These are phyloP conservation scores for Leishmania major DNA, from an alignment of 208 protist genomes.

Conservation along the genomic window DNA sequence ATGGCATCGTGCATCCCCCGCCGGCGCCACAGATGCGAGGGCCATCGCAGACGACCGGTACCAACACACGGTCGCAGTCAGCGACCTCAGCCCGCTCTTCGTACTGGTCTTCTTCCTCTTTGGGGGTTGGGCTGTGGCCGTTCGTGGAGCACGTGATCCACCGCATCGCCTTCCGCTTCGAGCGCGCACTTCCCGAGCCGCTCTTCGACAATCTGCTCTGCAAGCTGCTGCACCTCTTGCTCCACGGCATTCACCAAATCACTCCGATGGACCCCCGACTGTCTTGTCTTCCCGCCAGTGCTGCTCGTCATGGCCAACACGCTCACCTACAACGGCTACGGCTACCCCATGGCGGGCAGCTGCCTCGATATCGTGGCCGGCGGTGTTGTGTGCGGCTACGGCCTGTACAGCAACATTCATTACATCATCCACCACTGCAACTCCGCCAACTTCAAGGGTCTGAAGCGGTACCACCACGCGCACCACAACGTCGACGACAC, in stretches of 20 bases:
- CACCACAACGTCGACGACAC: conserved; percentile 58
- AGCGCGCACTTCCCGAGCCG: conserved; percentile 26
- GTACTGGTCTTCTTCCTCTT: conserved; percentile 34
- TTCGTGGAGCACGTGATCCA: conserved; percentile 54
- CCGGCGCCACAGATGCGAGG: background rate
- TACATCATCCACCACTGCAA: conserved; percentile 52
- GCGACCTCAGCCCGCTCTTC: conserved; percentile 29
- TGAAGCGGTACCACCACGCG: conserved; percentile 62
- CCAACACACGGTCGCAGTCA: conserved; percentile 25
- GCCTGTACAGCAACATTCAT: conserved; percentile 54
- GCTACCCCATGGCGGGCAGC: conserved; percentile 37
- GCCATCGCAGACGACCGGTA: conserved; percentile 34
- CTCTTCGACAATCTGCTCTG: conserved; percentile 41
- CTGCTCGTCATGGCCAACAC: conserved; percentile 41
- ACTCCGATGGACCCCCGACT: conserved; percentile 60
- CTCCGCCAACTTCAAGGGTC: conserved; percentile 41
- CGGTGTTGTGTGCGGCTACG: conserved; percentile 46
- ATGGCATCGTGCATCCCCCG: conserved; percentile 18
- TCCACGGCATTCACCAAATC: conserved; percentile 63
- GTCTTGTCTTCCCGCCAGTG: conserved; percentile 51
- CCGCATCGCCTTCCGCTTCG: conserved; percentile 52
- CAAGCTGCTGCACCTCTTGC: conserved; percentile 46
- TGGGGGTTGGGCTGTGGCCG: conserved; percentile 39
- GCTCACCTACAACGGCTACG: conserved; percentile 40
- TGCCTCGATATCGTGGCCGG: conserved; percentile 44